Evolutionary conservation across 2,329 filamentous ascomycete genomes (phyloP), one percentile per base, ranked within the genome.

Genomic region (Gaeumannomyces sp.): DNA sequence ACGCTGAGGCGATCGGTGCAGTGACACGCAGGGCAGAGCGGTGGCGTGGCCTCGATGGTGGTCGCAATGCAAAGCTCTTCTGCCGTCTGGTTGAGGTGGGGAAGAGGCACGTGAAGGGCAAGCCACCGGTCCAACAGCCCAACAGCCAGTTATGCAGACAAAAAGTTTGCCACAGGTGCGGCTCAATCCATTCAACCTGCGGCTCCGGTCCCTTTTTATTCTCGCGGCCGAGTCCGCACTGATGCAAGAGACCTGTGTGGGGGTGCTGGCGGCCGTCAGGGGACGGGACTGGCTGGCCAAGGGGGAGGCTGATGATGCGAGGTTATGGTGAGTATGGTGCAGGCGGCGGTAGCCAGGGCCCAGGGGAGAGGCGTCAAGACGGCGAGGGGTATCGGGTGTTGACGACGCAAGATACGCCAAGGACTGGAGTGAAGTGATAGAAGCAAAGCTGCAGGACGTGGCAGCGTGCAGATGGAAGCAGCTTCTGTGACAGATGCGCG

Each of bases 251-350:
- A 22, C 38, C 14, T 45, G 14, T 45, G 38, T 16, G 14, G 38
- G 38, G 38, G 16, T 45, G 38, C 7, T 22, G 45, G 4, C 45
- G 8, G 45, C 3, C 22, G 45, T n/a, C 45, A 22, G 45, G 45
- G n/a, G 45, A 53, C 22, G 14, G 22, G 45, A 53, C 22, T 53
- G 45, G 8, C 22, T 14, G 33, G 33, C 33, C 33, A 35, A 35
- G 25, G 45, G n/a, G 59, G 38, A 60, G 59, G 64, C 35, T 67
- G 68, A 53, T 11, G 45, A 25, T 25, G 65, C 29, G 28, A 50
- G 25, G 16, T 59, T 66, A 57, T 61, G 38, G 38, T 19, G 38
- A 16, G 38, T 45, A 45, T 45, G 38, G 38, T 16, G 38, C 38
- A 19, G 38, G 38, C 38, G 38, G 38, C 16, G 56, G 27, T 8